Evolutionary conservation across 2,329 filamentous ascomycete genomes (phyloP).

Genomic region (Oidium heveae): DNA sequence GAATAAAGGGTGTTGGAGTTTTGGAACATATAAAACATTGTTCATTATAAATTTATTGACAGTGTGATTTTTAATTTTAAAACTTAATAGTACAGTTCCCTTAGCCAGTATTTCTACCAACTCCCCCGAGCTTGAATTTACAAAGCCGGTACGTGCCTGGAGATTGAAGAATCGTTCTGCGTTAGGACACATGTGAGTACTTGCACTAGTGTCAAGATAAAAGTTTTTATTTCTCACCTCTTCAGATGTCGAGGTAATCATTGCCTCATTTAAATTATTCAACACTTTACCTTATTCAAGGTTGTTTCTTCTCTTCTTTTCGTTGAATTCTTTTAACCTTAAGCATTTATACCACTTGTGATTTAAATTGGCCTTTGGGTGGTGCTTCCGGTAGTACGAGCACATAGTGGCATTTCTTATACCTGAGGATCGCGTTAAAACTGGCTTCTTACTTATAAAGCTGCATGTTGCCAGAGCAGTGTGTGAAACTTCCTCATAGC

Average conservation of each 20-base stretch:
- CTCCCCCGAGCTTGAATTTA: neutral
- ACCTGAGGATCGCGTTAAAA: no score
- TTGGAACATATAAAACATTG: neutral
- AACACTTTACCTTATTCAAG: neutral
- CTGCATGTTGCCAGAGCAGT: no score
- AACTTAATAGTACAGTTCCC: neutral
- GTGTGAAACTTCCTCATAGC: no score
- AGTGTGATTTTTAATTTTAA: neutral
- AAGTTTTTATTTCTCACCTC: neutral
- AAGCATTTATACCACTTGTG: no score
- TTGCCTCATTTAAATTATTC: no score
- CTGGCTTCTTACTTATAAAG: no score
- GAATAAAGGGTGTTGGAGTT: neutral
- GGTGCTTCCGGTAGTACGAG: no score
- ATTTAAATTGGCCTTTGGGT: no score
- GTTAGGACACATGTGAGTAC: neutral
- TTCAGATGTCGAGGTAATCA: neutral
- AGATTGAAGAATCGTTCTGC: neutral
- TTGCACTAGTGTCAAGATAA: neutral
- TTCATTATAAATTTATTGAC: neutral
- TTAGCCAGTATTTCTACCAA: neutral
- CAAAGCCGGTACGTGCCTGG: neutral
- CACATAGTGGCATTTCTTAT: no score
- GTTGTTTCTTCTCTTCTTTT: neutral
- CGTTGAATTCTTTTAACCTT: neutral